Base-by-base conservation (phyloP, 176 grass and related monocot genomes). In the Oryza meyeriana region DNA sequence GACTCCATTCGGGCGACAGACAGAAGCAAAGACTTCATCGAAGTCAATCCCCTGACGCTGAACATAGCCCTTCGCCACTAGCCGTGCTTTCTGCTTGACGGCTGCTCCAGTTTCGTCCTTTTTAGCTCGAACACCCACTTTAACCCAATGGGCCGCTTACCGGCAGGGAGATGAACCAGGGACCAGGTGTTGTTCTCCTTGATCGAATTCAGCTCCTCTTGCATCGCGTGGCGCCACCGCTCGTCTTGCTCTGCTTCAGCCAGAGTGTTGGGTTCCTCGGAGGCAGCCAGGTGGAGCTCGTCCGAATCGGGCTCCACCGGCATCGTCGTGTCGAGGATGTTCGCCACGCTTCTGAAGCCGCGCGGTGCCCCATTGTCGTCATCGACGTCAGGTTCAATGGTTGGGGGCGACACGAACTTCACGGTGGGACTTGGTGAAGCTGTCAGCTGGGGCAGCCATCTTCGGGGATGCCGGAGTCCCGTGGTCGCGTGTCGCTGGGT, bases 81-180 rank as follows among this genome's bases (percentile, higher is more conserved):
- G 3, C 0, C 2, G 6, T 0, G 6, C 70, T 0, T 47, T 72
- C 27, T 72, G 26, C 6, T 5, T 29, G 2, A 72, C 6, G 3
- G 31, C 5, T 0, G 0, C 12, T 0, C 70, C 70, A 0, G 1
- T 14, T 1, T 72, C 70, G 0, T 72, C 70, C 0, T 27, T 25
- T 72, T 47, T 1, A 72, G 1, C 13, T 47, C 50, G 8, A 4
- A 48, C 1, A 72, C 70, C 70, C 70, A 72, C 3, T 72, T 72
- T 0, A 72, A 3, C 0, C 70, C 24, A 6, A 47, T 72, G 0
- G 69, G 12, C 0, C 42, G 70, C 13, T 50, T 40, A 0, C 69
- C 42, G 0, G 12, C 14, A 0, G 25, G 70, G 0, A 50, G 70
- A 0, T 12, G 1, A 6, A 6, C 14, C 0, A 72, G 12, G 0